Evolutionary conservation across 2,329 filamentous ascomycete species (phyloP).

Genomic region (Chrysoporthe cubensis): DNA sequence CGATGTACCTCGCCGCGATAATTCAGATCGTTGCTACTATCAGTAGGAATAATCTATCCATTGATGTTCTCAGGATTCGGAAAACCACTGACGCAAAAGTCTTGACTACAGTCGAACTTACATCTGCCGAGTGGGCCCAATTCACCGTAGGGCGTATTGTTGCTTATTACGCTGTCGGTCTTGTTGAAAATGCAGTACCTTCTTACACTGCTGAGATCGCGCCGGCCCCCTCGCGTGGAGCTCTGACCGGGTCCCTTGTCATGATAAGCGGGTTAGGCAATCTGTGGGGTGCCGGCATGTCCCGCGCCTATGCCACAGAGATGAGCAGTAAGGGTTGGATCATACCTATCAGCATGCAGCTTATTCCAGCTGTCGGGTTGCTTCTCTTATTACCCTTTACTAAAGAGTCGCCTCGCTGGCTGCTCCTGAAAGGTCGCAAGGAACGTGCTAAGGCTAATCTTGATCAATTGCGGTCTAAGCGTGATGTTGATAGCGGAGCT

Average conservation of each 20-base stretch:
- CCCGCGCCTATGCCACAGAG: not conserved
- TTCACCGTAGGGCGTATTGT: conserved; percentile 30
- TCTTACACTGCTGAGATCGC: conserved; percentile 11
- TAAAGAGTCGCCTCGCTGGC: not conserved
- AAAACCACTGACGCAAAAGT: too few relatives aligned
- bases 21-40: conserved; percentile 14
- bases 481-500: too few relatives aligned
- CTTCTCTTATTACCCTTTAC: not conserved
- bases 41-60: not conserved
- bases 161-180: conserved; percentile 34
- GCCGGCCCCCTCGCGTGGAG: conserved; percentile 8
- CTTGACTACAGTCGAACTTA: conserved; percentile 9
- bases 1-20: not conserved
- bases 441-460: too few relatives aligned
- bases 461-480: too few relatives aligned
- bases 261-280: not conserved
- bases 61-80: too few relatives aligned
- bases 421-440: not conserved
- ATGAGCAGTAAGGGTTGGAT: not conserved
- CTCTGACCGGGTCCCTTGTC: not conserved
- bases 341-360: conserved; percentile 4
- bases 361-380: not conserved
- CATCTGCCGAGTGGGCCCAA: conserved; percentile 4
- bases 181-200: conserved; percentile 12
- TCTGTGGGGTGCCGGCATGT: conserved; percentile 13